Evolutionary conservation across 1,284 basidiomycete genomes (phyloP), one percentile per base, ranked within the genome.

Genomic region (Puccinia novopanici): DNA sequence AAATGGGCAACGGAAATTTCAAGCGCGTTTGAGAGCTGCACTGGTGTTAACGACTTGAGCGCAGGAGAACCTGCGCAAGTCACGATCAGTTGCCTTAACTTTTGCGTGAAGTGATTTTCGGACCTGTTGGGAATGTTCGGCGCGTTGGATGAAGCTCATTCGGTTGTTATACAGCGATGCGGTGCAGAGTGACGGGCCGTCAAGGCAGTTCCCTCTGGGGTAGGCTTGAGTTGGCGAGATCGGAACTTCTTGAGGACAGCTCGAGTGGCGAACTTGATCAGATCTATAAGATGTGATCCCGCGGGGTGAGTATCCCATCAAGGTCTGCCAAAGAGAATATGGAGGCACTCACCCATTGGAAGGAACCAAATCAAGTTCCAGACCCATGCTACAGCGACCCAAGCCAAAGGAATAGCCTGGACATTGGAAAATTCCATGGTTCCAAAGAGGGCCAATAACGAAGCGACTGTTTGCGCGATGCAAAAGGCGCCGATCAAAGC

Each of bases 161-260:
- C 94, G 93, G 87, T 95, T 95, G 80, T 91, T 92, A 90, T 98
- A 98, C 85, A 97, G 87, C 63, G 92, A 93, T 71, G 92, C 93
- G 24, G 91, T 52, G 90, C 92, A 84, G 95, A 93, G 13, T 50
- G 95, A 84, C 92, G 90, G 71, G 92, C 95, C 84, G 93, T 91
- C 48, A 89, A 89, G 3, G 54, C 48, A 3, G 63, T 19, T 22
- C 45, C 67, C 1, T 8, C 40, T 13, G 52, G 34, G 3, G 40
- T 19, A 91, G 92, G 57, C 82, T 61, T 37, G 24, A 54, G 12
- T 72, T 72, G 70, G 19, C 52, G 70, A 30, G 75, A 67, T 67
- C 88, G 68, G 90, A 91, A 89, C 95, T 95, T 92, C 52, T 68
- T 77, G 50, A 77, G 42, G 10, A 57, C 15, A 45, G 75, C 75